Evolutionary conservation across 495 filamentous ascomycete species (phyloP), one percentile per base, ranked within the genome.

Genomic region (Lepidopterella palustris): DNA sequence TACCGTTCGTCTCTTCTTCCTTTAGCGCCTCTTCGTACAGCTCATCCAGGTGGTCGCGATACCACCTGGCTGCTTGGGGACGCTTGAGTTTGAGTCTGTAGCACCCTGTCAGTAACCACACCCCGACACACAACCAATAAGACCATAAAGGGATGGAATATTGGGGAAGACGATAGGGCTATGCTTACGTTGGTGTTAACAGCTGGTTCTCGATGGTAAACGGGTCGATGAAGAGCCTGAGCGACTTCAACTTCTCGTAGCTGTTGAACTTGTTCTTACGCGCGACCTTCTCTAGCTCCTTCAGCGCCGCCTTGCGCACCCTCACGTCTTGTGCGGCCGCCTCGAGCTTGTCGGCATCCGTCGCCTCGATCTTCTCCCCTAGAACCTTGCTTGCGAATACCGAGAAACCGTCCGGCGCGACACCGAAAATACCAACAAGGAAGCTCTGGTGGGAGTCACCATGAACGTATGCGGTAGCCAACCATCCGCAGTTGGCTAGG

Each of bases 191-290:
- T 13, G 93, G 93, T 15, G 93, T 98, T 72, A 98, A 71, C 25
- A 97, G 78, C 75, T 95, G 87, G 69, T 98, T 97, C 63, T 97
- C 93, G 62, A 97, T 84, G 8, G 84, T 88, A 69, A 98, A 97
- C 5, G 93, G 93, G 53, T 98, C 93, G 20, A 96, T 55, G 68
- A 87, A 83, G 53, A 98, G 73, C 58, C 86, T 75, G 59, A 83
- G 80, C 63, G 87, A 88, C 69, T 78, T 82, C 21, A 97, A 87
- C 52, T 83, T 79, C 80, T 98, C 93, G 64, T 86, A 98, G 35
- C 85, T 86, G 56, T 92, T 91, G 70, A 97, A 90, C 74, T 89
- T 92, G 61, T 88, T 84, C 74, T 85, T 86, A 78, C 83, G 88
- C 45, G 82, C 90, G 55, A 95, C 86, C 47, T 79, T 80, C 49